A percentile compares a stretch with the other conserved stretches of the same genome.
These are phyloP conservation scores for Alternaria triticina DNA, from an alignment of 2,329 filamentous ascomycete species.

Conservation along the genomic window DNA sequence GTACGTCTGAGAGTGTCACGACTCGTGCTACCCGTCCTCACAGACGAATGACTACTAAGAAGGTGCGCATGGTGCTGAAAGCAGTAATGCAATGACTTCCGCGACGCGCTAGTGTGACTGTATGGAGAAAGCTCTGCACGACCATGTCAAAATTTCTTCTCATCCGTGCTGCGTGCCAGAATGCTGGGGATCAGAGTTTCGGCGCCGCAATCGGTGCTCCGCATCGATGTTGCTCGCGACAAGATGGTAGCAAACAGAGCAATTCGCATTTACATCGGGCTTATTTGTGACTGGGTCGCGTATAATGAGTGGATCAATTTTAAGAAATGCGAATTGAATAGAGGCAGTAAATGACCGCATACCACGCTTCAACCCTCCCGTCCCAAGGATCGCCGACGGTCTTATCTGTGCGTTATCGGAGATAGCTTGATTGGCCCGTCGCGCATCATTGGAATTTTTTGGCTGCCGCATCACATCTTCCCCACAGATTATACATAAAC, in stretches of 20 bases:
- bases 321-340: not conserved
- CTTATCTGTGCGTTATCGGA: constrained; percentile 43
- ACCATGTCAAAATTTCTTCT: constrained; percentile 31
- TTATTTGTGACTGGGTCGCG: not conserved
- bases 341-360: not conserved
- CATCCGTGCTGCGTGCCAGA: constrained; percentile 19
- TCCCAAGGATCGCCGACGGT: constrained; percentile 21
- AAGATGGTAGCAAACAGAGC: not conserved
- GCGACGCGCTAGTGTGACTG: constrained; percentile 10
- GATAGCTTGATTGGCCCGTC: constrained; percentile 33
- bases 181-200: constrained; percentile 16
- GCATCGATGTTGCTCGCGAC: constrained; percentile 3
- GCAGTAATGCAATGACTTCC: constrained; percentile 6
- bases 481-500: constrained; percentile 40
- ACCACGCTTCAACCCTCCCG: not conserved
- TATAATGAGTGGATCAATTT: not conserved
- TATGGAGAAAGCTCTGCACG: constrained; percentile 12
- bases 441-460: constrained; percentile 41
- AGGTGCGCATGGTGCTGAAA: not conserved
- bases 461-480: constrained; percentile 37
- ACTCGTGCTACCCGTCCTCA: constrained; percentile 4
- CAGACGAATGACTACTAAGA: constrained; percentile 1
- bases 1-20: not conserved
- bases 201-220: constrained; percentile 30
- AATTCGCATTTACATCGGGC: not conserved